phyloP scores from a whole-genome alignment of 352 stramenopile species.

The Phytophthora sp. region DNA sequence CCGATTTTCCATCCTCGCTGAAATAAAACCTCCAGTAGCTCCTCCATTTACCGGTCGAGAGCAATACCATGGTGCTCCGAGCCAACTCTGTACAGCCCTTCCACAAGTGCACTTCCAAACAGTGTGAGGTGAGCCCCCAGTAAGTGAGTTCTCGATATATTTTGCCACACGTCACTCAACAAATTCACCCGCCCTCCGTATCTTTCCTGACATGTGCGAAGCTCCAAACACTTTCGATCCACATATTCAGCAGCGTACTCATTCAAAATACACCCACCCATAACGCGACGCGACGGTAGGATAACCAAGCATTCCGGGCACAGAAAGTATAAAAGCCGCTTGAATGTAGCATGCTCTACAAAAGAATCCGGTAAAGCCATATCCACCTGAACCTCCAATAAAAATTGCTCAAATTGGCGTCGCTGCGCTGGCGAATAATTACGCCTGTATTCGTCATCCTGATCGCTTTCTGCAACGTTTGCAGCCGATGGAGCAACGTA shows the following conservation, averaged over 20 bases:
- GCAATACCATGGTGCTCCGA: conserved; percentile 12
- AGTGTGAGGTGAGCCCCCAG: conserved; percentile 1
- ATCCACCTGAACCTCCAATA: conserved; percentile 18
- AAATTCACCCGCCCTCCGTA: conserved; percentile 2
- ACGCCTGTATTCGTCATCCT: not conserved
- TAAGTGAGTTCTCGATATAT: conserved; percentile 17
- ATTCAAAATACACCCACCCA: conserved; percentile 13
- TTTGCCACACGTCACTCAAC: conserved; percentile 8
- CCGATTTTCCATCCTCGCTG: conserved; percentile 7
- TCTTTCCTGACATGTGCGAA: not conserved
- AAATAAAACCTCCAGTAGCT: not conserved
- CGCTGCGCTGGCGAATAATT: not conserved
- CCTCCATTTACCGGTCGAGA: conserved; percentile 7
- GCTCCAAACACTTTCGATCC: not conserved
- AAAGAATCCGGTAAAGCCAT: conserved; percentile 10
- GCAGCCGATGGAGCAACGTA: not conserved
- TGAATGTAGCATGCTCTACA: not conserved
- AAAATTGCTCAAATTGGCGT: conserved; percentile 11
- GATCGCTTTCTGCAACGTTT: not conserved
- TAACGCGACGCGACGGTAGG: not conserved
- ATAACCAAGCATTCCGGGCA: not conserved
- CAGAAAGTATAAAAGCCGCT: conserved; percentile 10
- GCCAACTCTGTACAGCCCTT: conserved; percentile 5
- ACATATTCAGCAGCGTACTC: not conserved
- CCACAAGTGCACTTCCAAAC: not conserved